Percentiles rank a stretch among this genome's conserved stretches.
Conservation (phyloP, 2,329 filamentous ascomycete genomes). For the Pseudogymnoascus sp. region DNA sequence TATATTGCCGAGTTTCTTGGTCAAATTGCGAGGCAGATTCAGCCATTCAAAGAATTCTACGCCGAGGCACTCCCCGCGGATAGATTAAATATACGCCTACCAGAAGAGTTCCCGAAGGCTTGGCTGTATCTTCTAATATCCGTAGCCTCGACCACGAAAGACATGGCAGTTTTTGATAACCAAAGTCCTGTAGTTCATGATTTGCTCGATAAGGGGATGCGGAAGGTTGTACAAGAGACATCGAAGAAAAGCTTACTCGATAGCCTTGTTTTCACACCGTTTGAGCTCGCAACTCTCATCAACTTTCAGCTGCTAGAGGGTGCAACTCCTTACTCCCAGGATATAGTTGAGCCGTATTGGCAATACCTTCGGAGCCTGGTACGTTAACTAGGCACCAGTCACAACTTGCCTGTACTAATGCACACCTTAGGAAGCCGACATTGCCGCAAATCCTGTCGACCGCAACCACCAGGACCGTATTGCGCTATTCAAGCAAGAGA, state of each 20-base stretch:
- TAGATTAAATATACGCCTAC: constrained; percentile 14
- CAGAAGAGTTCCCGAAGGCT: constrained; percentile 19
- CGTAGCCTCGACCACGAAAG: constrained; percentile 13
- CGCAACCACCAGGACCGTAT: constrained; percentile 20
- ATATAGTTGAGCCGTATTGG: constrained; percentile 18
- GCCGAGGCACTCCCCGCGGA: constrained; percentile 12
- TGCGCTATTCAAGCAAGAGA: constrained; percentile 20
- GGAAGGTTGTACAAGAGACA: constrained; percentile 13
- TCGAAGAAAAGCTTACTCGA: constrained; percentile 15
- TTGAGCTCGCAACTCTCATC: constrained; percentile 20
- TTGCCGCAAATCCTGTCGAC: constrained; percentile 19
- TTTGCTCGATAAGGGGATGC: constrained; percentile 15
- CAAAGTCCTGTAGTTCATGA: constrained; percentile 15
- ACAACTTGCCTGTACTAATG: not conserved
- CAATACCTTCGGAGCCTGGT: constrained; percentile 20
- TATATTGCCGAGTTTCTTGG: constrained; percentile 11
- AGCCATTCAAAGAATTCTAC: constrained; percentile 15
- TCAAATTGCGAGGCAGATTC: not conserved
- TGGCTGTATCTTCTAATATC: constrained; percentile 22
- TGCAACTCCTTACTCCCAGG: constrained; percentile 12
- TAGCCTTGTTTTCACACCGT: constrained; percentile 18
- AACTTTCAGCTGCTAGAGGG: constrained; percentile 18
- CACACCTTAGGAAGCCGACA: constrained; percentile 17
- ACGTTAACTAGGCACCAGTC: not conserved
- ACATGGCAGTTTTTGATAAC: constrained; percentile 15